Evolutionary conservation across 108 stramenopile genomes (phyloP), one percentile per base, ranked within the genome.

Genomic region (Cylindrotheca closterium): DNA sequence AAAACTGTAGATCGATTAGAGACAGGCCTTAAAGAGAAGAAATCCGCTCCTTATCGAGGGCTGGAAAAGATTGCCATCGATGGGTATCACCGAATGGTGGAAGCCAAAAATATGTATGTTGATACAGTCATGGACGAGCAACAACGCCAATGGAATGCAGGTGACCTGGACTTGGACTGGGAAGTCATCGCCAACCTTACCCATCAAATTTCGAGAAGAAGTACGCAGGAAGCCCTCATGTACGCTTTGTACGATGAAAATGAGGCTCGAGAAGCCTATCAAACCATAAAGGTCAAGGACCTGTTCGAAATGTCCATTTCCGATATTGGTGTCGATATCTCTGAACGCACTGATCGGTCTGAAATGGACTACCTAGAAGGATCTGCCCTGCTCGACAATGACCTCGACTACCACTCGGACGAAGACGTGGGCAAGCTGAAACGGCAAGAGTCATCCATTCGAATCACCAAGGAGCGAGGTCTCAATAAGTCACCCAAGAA

Each of bases 111-210:
- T 42, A 7, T 42, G 15, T 42, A 42, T 15, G 57, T 73, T 18
- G 50, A 58, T 15, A 55, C 57, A 1, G 71, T 73, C 19, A 73
- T 73, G 71, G 71, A 73, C 58, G 71, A 73, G 37, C 71, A 73
- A 63, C 63, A 73, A 45, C 71, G 64, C 19, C 71, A 73, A 65
- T 73, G 71, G 71, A 30, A 23, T 4, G 63, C 25, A 2, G 50
- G 63, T 48, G 25, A 4, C 8, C 63, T 65, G 27, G 37, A 15
- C 15, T 15, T 42, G 37, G 71, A 73, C 30, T 58, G 23, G 15
- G 63, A 59, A 3, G 29, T 21, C 0, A 65, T 73, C 37, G 63
- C 71, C 45, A 8, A 46, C 18, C 26, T 52, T 7, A 15, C 37
- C 10, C 7, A 42, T 15, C 10, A 42, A 42, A 42, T 42, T 10